Percentiles rank a stretch among this genome's conserved stretches.
These are phyloP conservation scores for Alnus rubra DNA, from an alignment of 306 rosid species.

Conservation along the genomic window DNA sequence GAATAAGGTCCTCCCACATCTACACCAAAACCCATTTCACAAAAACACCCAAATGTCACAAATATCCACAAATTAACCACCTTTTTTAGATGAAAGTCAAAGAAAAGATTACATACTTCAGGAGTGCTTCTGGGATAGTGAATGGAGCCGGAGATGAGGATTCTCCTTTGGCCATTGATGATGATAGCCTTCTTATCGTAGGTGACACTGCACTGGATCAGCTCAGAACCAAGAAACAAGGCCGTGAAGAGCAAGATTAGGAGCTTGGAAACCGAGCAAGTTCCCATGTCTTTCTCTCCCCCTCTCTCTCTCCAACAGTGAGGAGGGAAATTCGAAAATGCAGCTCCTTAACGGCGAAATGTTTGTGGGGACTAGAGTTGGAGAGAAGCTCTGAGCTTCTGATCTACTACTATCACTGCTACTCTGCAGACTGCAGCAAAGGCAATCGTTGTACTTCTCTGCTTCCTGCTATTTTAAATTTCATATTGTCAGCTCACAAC, in stretches of 20 bases:
- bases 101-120: constrained; percentile 40
- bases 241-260: constrained; percentile 34
- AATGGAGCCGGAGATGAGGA: constrained; percentile 92
- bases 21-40: constrained; percentile 46
- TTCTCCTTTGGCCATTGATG: constrained; percentile 82
- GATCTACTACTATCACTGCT: constrained; percentile 23
- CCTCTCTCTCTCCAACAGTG: neutral
- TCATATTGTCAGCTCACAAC: constrained; percentile 23
- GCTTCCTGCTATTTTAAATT: constrained; percentile 20
- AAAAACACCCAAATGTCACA: constrained; percentile 9
- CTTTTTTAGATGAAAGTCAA: neutral
- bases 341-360: constrained; percentile 5
- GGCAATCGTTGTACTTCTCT: neutral
- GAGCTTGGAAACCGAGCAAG: constrained; percentile 54
- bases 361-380: neutral
- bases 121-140: constrained; percentile 98
- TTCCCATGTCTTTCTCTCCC: constrained; percentile 49
- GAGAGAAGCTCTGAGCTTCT: constrained; percentile 27
- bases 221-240: constrained; percentile 45
- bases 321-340: constrained; percentile 44
- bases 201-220: constrained; percentile 58
- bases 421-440: neutral
- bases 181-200: constrained; percentile 81
- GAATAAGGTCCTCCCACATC: constrained; percentile 98
- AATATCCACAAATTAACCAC: constrained; percentile 7